Evolutionary conservation across 768 basidiomycete genomes (phyloP).

Genomic region (Tylopilus plumbeoviolaceoides): DNA sequence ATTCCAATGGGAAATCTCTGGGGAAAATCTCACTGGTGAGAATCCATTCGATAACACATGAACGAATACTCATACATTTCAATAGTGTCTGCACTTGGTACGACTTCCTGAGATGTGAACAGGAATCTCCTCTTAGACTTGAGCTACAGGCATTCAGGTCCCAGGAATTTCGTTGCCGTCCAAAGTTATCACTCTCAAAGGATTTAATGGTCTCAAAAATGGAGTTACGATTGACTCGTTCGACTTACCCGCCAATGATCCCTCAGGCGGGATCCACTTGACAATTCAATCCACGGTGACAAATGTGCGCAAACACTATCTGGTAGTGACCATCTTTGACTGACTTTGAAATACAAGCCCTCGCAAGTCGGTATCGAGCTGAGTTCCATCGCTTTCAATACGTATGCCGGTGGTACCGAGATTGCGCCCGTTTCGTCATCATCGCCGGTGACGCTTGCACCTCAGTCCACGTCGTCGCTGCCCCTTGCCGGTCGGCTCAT

Average conservation of each 20-base stretch:
- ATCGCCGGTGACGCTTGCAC: constrained; percentile 49
- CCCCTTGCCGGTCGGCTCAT: constrained; percentile 60
- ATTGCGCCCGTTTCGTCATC: constrained; percentile 57
- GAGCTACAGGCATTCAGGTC: constrained; percentile 49
- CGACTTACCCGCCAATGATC: constrained; percentile 67
- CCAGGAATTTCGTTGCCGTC: constrained; percentile 49
- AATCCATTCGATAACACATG: background rate
- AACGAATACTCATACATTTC: constrained; percentile 6
- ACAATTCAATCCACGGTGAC: constrained; percentile 55
- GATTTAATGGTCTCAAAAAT: constrained; percentile 63
- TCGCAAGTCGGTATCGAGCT: constrained; percentile 72
- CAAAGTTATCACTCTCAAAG: constrained; percentile 61
- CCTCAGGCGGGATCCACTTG: constrained; percentile 65
- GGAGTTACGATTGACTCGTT: constrained; percentile 64
- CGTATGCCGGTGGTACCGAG: constrained; percentile 46
- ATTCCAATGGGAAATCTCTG: constrained; percentile 68
- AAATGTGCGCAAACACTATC: constrained; percentile 44
- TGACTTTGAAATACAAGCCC: constrained; percentile 39
- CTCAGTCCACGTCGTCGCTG: constrained; percentile 48
- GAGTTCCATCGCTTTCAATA: constrained; percentile 57
- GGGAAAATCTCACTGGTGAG: constrained; percentile 58
- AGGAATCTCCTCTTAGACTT: background rate
- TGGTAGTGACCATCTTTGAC: background rate
- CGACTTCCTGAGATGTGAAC: constrained; percentile 4
- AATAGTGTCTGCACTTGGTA: constrained; percentile 55